These are phyloP conservation scores for Sisymbrium altissimum DNA, from an alignment of 345 rosid genomes.

Conservation along the genomic window DNA sequence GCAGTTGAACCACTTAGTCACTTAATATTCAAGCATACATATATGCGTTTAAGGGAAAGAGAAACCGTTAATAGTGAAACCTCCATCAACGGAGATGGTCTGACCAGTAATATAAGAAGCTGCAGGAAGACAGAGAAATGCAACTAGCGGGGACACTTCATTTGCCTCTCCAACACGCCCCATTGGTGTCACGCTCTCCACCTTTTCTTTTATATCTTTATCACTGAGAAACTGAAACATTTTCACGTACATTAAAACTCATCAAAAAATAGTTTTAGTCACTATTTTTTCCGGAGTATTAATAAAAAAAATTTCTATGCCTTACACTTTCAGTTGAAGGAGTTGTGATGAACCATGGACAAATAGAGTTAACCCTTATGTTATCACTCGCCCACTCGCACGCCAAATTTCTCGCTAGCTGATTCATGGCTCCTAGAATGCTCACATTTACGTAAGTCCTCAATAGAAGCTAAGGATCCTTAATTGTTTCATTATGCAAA, in stretches of 20 bases:
- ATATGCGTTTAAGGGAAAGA: neutral
- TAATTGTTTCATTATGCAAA: neutral
- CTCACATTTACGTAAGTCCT: neutral
- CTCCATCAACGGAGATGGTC: neutral
- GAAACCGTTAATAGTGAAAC: neutral
- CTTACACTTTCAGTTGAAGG: constrained; percentile 1
- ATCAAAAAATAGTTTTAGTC: neutral
- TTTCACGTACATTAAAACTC: neutral
- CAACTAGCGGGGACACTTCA: constrained; percentile 43
- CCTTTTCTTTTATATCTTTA: constrained; percentile 33
- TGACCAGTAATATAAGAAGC: neutral
- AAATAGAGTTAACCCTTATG: constrained; percentile 26
- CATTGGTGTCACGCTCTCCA: constrained; percentile 54
- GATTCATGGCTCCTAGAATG: constrained; percentile 26
- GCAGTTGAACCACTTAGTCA: no score
- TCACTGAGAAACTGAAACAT: constrained; percentile 45
- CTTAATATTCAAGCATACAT: no score
- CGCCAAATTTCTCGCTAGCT: constrained; percentile 25
- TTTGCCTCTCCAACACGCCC: constrained; percentile 63
- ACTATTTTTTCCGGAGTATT: neutral
- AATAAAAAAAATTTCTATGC: neutral
- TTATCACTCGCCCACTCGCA: constrained; percentile 32
- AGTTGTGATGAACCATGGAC: constrained; percentile 24
- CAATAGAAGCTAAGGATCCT: neutral
- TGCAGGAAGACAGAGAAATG: neutral